Evolutionary conservation across 371 early-diverging fungal genomes (phyloP), one percentile per base, ranked within the genome.

Genomic region (Parasitella parasitica): DNA sequence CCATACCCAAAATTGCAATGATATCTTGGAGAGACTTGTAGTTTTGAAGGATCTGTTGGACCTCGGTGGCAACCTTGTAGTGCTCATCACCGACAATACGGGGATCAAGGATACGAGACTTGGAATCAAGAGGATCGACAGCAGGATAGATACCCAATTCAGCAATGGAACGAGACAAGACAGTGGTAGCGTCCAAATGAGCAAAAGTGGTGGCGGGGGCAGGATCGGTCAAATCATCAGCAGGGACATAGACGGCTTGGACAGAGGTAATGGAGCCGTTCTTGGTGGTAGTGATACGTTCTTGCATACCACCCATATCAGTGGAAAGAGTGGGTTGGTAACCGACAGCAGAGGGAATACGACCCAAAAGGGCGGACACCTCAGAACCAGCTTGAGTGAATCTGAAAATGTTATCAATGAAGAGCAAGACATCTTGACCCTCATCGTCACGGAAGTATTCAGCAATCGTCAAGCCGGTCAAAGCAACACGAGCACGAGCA

Each of bases 371-470:
- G 64, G 98, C 97, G 78, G 98, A 97, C 80, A 94, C 94, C 78
- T 93, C 91, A 69, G 93, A 92, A 90, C 93, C 93, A 81, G 93
- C 93, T 82, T 92, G 93, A 49, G 93, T 92, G 89, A 92, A 92
- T 77, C 96, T 90, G 94, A 97, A 97, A 91, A 97, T 97, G 93
- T 97, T 97, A 96, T 80, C 95, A 84, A 97, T 91, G 91, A 97
- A 97, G 70, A 97, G 90, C 75, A 97, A 86, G 91, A 97, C 98
- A 82, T 97, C 98, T 85, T 97, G 97, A 70, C 97, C 97, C 83
- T 97, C 98, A 71, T 92, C 90, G 80, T 97, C 98, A 92, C 98
- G 95, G 95, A 97, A 97, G 88, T 97, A 96, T 84, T 97, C 98
- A 73, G 98, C 98, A 70, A 97, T 90, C 76, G 97, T 97, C 75